Evolutionary conservation across 2,329 filamentous ascomycete genomes (phyloP).

Genomic region (Fusarium sp.): DNA sequence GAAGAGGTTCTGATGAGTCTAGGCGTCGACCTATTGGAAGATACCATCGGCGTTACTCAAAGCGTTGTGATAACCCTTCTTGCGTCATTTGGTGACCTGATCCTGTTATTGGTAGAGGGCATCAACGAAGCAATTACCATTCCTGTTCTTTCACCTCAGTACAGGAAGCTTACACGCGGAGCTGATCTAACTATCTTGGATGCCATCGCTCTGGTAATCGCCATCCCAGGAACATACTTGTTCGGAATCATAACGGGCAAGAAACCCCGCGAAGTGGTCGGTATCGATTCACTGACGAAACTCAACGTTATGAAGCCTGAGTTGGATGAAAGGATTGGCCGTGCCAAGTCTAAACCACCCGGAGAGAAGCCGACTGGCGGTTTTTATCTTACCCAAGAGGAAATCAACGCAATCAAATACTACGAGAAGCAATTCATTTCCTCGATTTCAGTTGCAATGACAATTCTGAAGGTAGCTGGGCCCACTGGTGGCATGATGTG

Average conservation of each 20-base stretch:
- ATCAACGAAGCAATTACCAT: not conserved
- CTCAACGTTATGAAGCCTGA: not conserved
- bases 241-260: not conserved
- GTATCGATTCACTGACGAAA: not conserved
- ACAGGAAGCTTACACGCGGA: not conserved
- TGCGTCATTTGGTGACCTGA: not conserved
- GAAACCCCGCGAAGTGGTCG: not conserved
- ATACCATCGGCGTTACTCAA: not conserved
- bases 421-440: too few relatives aligned
- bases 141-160: not conserved
- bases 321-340: not conserved
- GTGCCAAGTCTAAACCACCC: too few relatives aligned
- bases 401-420: too few relatives aligned
- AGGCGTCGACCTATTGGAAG: not conserved
- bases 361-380: too few relatives aligned
- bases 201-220: not conserved
- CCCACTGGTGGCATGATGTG: too few relatives aligned
- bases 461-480: too few relatives aligned
- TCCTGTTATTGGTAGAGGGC: not conserved
- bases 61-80: not conserved
- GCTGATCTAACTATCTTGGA: not conserved
- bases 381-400: too few relatives aligned
- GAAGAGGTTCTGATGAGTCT: not conserved
- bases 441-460: too few relatives aligned
- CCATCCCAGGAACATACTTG: not conserved